A percentile compares a stretch with the other conserved stretches of the same genome.
phyloP scores from a whole-genome alignment of 306 rosid species.

The Ceratonia siliqua region DNA sequence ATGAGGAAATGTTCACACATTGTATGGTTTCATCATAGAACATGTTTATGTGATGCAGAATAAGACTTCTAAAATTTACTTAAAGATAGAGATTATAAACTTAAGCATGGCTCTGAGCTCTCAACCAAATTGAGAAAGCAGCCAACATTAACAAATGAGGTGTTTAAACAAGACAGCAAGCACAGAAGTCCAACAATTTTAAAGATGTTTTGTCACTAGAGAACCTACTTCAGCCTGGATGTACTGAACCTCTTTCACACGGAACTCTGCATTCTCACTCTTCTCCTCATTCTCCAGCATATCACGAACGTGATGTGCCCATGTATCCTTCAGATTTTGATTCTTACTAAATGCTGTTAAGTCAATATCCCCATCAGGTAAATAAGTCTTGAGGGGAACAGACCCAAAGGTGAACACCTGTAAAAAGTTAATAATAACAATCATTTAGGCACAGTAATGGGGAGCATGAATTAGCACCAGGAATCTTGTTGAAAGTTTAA shows the following conservation, averaged over 20 bases:
- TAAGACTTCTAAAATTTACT: slow-evolving; percentile 15
- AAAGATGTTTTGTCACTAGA: slow-evolving; percentile 23
- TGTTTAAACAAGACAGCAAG: slow-evolving; percentile 11
- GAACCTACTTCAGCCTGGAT: slow-evolving; percentile 94
- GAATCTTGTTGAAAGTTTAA: not conserved
- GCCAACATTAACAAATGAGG: slow-evolving; percentile 11
- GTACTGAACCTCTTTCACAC: slow-evolving; percentile 95
- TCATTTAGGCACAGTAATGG: not conserved
- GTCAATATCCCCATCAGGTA: slow-evolving; percentile 99
- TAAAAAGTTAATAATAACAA: slow-evolving; percentile 32
- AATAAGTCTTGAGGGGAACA: slow-evolving; percentile 94
- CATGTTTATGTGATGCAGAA: slow-evolving; percentile 6
- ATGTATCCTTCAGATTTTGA: slow-evolving; percentile 79
- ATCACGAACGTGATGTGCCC: slow-evolving; percentile 98
- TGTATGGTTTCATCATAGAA: slow-evolving; percentile 14
- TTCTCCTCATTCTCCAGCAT: slow-evolving; percentile 89
- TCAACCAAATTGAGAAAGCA: slow-evolving; percentile 14
- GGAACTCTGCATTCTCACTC: slow-evolving; percentile 89
- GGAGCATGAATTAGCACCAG: not conserved
- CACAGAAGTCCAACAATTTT: slow-evolving; percentile 3
- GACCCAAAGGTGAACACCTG: slow-evolving; percentile 99
- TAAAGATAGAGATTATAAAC: slow-evolving; percentile 7
- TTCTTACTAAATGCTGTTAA: slow-evolving; percentile 82
- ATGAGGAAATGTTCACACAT: slow-evolving; percentile 4
- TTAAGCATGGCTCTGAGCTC: slow-evolving; percentile 11